phyloP scores from a whole-genome alignment of 2,329 filamentous ascomycete species.

The Trichophaea hybrida region DNA sequence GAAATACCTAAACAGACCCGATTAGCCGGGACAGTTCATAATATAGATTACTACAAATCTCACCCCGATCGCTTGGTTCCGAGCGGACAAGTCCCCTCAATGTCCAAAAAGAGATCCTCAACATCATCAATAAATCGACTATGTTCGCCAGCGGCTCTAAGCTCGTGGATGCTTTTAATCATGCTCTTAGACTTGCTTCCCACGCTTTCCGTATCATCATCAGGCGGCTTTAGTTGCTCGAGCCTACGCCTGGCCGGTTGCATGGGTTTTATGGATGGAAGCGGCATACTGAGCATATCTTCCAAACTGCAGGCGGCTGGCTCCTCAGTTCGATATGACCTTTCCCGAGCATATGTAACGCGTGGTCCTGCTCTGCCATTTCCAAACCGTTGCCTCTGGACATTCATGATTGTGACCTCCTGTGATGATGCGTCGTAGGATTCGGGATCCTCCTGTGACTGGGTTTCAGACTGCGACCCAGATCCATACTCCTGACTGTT shows the following conservation, averaged over 20 bases:
- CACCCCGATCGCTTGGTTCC: conserved; percentile 19
- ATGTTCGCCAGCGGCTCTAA: conserved; percentile 51
- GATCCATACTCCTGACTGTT: neutral
- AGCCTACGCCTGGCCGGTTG: conserved; percentile 8
- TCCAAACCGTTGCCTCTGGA: conserved; percentile 1
- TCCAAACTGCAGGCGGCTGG: conserved; percentile 7
- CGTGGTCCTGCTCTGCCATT: conserved; percentile 11
- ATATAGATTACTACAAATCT: neutral
- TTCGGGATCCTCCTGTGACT: neutral
- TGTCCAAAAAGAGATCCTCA: conserved; percentile 48
- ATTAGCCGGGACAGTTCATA: neutral
- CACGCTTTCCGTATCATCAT: neutral
- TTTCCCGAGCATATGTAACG: conserved; percentile 22
- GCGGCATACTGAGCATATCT: conserved; percentile 14
- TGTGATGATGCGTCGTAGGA: conserved; percentile 1
- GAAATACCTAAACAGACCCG: conserved; percentile 28
- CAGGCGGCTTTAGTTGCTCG: neutral
- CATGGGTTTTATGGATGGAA: conserved; percentile 6
- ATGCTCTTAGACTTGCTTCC: conserved; percentile 11
- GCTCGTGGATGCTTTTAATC: conserved; percentile 44
- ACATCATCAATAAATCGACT: conserved; percentile 52
- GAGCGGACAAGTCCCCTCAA: conserved; percentile 31
- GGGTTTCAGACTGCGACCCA: neutral
- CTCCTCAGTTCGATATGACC: conserved; percentile 20
- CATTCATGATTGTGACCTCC: conserved; percentile 3